Percentiles rank a stretch among this genome's conserved stretches.
phyloP scores from a whole-genome alignment of 345 rosid species.

The Rhodamnia argentea region DNA sequence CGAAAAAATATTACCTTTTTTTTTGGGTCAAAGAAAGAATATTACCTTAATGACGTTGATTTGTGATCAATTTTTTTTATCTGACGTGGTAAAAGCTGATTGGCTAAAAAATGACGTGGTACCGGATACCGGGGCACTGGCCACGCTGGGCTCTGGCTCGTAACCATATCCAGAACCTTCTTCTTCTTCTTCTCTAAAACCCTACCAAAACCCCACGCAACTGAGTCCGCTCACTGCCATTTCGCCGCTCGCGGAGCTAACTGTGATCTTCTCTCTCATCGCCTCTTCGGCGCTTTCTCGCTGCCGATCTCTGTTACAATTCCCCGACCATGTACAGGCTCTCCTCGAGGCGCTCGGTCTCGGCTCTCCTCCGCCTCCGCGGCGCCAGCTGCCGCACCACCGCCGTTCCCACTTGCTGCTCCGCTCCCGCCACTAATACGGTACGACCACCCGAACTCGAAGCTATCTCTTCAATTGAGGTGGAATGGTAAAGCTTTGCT shows the following conservation, averaged over 20 bases:
- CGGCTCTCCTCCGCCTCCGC: conserved; percentile 36
- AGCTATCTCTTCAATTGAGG: not conserved
- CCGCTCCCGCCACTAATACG: conserved; percentile 18
- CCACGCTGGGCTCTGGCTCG: not conserved
- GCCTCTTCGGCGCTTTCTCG: not conserved
- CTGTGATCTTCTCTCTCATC: not conserved
- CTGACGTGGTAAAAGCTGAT: not conserved
- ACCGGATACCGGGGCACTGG: too few relatives aligned
- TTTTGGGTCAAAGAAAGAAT: too few relatives aligned
- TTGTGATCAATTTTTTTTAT: not conserved
- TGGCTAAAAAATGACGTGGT: not conserved
- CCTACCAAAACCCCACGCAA: conserved; percentile 32
- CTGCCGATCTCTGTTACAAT: not conserved
- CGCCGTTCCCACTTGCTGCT: conserved; percentile 25
- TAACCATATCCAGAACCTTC: conserved; percentile 57
- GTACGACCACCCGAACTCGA: conserved; percentile 11
- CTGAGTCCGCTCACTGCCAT: not conserved
- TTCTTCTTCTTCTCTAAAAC: conserved; percentile 16
- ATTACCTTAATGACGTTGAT: not conserved
- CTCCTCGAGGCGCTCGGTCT: conserved; percentile 57
- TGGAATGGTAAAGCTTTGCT: not conserved
- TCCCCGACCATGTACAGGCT: conserved; percentile 48
- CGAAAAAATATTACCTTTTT: not conserved
- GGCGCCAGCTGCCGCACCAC: conserved; percentile 21
- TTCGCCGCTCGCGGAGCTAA: not conserved